Base-by-base conservation (phyloP, 352 stramenopile genomes). In the Plasmopara viticola region DNA sequence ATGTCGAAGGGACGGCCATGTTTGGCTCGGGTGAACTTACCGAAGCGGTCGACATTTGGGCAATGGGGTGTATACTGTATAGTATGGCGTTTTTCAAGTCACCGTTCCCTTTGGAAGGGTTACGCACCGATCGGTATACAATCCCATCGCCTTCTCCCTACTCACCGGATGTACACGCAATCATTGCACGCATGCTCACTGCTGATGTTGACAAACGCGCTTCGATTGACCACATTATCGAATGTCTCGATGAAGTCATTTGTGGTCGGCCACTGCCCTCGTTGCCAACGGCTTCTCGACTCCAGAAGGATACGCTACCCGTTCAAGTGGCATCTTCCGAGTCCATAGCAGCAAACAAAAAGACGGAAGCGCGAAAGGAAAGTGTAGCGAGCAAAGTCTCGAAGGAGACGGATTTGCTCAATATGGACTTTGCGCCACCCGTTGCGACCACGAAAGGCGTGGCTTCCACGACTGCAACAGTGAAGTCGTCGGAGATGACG, bases 51-150 rank as follows among this genome's bases (percentile, higher is more conserved):
- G 94, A 98, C 53, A 77, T 98, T 51, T 98, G 90, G 88, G 76
- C 82, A 5, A 84, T 99, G 70, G 96, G 96, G 47, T 98, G 94
- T 62, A 86, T 97, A 39, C 76, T 98, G 9, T 99, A 97, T 66
- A 96, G 90, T 15, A 81, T 99, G 66, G 87, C 89, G 44, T 98
- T 96, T 66, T 87, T 98, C 40, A 87, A 95, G 62, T 95, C 97
- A 56, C 97, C 95, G 18, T 99, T 99, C 68, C 81, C 87, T 18
- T 92, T 97, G 20, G 92, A 94, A 17, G 94, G 92, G 12, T 92
- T 99, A 51, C 69, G 98, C 25, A 97, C 91, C 0, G 81, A 87
- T 53, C 94, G 93, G 31, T 97, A 98, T 68, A 90, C 87, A 48
- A 95, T 98, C 58, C 95, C 93, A 8, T 73, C 88, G 10, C 73